Evolutionary conservation across 345 rosid genomes (phyloP), one percentile per base, ranked within the genome.

Genomic region (Pugionium cornutum): DNA sequence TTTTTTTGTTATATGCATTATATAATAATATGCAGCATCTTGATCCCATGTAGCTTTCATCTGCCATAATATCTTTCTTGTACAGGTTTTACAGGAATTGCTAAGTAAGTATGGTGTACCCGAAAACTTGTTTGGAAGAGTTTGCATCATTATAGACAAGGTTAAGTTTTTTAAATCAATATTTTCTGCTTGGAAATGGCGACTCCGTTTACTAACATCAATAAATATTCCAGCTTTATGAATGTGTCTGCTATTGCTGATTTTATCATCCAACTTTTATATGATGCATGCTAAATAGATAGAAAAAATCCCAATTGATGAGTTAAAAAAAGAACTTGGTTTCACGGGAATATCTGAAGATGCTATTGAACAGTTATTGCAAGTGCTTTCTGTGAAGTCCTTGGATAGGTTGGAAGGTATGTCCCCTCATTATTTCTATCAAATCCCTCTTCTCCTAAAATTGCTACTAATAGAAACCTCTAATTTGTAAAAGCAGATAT

Each of bases 61-160:
- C 32, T 63, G 36, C 34, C 57, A 7, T 52, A 50, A 25, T 49
- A 46, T 67, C 49, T 63, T 35, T 11, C 11, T 57, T 59, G 67
- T 58, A 48, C 79, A 92, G 97, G 89, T 92, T 71, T 77, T 89
- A 75, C 99, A 89, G 76, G 97, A 92, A 81, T 76, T 89, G 42
- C 73, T 92, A 69, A 80, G 72, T 47, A 80, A 83, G 55, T 83
- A 88, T 76, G 83, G 86, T 3, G 74, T 89, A 56, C 87, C 95
- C 1, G 97, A 89, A 58, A 64, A 68, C 70, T 68, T 78, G 76
- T 92, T 89, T 83, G 90, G 86, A 68, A 84, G 79, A 76, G 95
- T 88, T 61, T 88, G 97, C 73, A 59, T 92, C 57, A 83, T 86
- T 65, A 86, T 94, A 68, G 99, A 89, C 83, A 88, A 94, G 99